Conservation (phyloP, 2,329 filamentous ascomycete species). For the Hymenotorrendiella dingleyae region DNA sequence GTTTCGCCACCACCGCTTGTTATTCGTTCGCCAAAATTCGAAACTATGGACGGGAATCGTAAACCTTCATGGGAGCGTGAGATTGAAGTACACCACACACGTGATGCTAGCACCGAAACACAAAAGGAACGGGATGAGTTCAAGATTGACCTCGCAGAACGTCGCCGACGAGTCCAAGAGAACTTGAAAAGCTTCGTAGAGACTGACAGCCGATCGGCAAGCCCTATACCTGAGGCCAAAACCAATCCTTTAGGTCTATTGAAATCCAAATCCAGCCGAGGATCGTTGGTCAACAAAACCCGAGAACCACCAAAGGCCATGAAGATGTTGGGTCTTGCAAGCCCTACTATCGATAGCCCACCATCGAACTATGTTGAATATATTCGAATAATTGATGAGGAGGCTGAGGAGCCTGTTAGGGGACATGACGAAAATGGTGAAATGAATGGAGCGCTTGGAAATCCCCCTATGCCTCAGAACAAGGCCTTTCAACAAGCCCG, state of each 20-base stretch:
- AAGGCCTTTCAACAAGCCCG: slow-evolving; percentile 28
- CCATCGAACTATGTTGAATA: too few species aligned
- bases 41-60: slow-evolving; percentile 8
- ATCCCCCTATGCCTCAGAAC: slow-evolving; percentile 16
- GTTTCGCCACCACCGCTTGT: slow-evolving; percentile 11
- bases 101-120: slow-evolving; percentile 44
- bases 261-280: slow-evolving; percentile 60
- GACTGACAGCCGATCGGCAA: slow-evolving; percentile 44
- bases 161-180: slow-evolving; percentile 66
- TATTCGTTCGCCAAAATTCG: slow-evolving; percentile 12
- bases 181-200: slow-evolving; percentile 65
- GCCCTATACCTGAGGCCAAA: slow-evolving; percentile 30
- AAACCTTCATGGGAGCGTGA: slow-evolving; percentile 27
- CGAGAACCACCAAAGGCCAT: slow-evolving; percentile 45
- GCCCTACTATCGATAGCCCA: slow-evolving; percentile 36
- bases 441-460: slow-evolving; percentile 9
- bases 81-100: slow-evolving; percentile 34
- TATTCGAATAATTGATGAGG: slow-evolving; percentile 33
- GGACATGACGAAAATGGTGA: slow-evolving; percentile 24
- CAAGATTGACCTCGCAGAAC: slow-evolving; percentile 63
- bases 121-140: slow-evolving; percentile 62
- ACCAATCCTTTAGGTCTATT: slow-evolving; percentile 59
- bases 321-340: slow-evolving; percentile 55
- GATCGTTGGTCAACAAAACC: slow-evolving; percentile 51
- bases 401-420: slow-evolving; percentile 22